Evolutionary conservation across 495 filamentous ascomycete species (phyloP).

Genomic region (Parathielavia appendiculata): DNA sequence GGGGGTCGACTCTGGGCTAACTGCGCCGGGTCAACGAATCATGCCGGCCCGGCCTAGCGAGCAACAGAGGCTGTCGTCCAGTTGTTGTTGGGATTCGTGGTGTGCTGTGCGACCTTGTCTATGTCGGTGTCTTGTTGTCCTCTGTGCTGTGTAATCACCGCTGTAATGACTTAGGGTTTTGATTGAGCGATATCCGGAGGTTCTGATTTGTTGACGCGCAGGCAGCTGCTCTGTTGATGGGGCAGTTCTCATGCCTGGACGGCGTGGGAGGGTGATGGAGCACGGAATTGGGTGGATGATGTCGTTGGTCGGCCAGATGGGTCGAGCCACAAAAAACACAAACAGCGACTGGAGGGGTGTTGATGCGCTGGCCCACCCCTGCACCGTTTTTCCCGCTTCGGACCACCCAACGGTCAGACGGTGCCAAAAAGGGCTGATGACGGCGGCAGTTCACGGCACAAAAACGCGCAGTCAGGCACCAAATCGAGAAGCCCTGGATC

Average conservation of each 20-base stretch:
- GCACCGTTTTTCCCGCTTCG: constrained; percentile 17
- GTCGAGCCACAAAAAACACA: constrained; percentile 1
- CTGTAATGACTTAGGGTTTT: not conserved
- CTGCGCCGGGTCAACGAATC: constrained; percentile 21
- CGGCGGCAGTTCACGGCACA: constrained; percentile 4
- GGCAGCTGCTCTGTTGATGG: constrained; percentile 15
- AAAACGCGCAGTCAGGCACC: not conserved
- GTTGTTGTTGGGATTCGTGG: not conserved
- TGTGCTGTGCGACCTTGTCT: constrained; percentile 5
- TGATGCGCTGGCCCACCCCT: constrained; percentile 18
- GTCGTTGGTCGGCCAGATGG: constrained; percentile 8
- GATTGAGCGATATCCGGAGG: constrained; percentile 6
- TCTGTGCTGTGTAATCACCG: not conserved
- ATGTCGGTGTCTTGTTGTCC: not conserved
- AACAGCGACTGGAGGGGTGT: constrained; percentile 1
- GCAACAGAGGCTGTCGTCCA: constrained; percentile 15
- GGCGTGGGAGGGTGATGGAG: constrained; percentile 7
- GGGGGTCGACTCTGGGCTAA: constrained; percentile 20
- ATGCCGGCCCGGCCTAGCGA: constrained; percentile 24
- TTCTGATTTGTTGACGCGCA: constrained; percentile 11
- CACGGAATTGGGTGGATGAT: constrained; percentile 10
- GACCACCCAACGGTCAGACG: not conserved
- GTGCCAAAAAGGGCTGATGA: not conserved
- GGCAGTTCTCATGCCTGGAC: constrained; percentile 8
- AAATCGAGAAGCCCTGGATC: not conserved